A percentile compares a stretch with the other conserved stretches of the same genome.
phyloP scores from a whole-genome alignment of 2,329 filamentous ascomycete genomes.

The Talaromyces sp. region DNA sequence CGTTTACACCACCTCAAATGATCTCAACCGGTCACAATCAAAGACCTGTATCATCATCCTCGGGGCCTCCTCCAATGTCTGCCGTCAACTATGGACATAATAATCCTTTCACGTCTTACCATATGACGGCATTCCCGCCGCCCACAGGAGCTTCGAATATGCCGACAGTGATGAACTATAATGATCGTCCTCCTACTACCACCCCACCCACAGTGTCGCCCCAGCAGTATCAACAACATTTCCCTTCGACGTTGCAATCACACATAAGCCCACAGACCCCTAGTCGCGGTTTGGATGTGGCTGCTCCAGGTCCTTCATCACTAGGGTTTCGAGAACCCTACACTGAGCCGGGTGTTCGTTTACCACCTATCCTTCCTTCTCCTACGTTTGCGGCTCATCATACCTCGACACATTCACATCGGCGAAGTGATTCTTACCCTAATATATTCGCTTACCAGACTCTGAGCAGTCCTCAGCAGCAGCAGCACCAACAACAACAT shows the following conservation, averaged over 20 bases:
- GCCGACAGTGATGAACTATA: constrained; percentile 26
- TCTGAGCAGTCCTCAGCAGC: constrained; percentile 20
- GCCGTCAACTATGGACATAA: constrained; percentile 6
- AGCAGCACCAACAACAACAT: constrained; percentile 20
- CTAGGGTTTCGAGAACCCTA: constrained; percentile 27
- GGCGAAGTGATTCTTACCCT: constrained; percentile 32
- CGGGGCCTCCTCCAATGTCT: constrained; percentile 25
- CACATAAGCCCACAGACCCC: constrained; percentile 23
- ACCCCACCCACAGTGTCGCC: constrained; percentile 29
- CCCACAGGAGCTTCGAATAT: constrained; percentile 25
- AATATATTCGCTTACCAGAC: constrained; percentile 22
- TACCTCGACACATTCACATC: constrained; percentile 22
- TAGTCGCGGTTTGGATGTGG: constrained; percentile 23
- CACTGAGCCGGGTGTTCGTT: constrained; percentile 30
- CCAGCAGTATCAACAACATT: constrained; percentile 29
- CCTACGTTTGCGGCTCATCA: constrained; percentile 19
- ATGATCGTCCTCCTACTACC: constrained; percentile 18
- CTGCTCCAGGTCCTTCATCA: constrained; percentile 17
- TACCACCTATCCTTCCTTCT: constrained; percentile 35
- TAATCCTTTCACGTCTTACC: constrained; percentile 9
- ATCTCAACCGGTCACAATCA: constrained; percentile 24
- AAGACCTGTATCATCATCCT: constrained; percentile 32
- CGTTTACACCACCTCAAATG: constrained; percentile 26
- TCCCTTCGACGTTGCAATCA: constrained; percentile 23
- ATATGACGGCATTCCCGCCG: constrained; percentile 20